Evolutionary conservation across 805 yeast genomes (phyloP).

Genomic region (Metschnikowia corniflorae): DNA sequence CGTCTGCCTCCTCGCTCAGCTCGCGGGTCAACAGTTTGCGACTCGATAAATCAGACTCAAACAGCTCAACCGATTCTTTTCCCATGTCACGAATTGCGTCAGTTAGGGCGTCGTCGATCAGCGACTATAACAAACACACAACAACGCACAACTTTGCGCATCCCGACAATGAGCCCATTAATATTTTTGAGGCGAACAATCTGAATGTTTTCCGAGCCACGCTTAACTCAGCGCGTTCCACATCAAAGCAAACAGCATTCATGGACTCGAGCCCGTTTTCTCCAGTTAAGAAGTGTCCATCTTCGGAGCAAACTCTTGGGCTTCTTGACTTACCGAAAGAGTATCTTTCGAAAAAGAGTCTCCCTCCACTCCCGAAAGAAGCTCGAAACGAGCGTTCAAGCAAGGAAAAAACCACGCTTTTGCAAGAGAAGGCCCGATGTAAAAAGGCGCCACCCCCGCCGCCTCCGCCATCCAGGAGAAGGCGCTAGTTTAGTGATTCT

Average conservation of each 20-base stretch:
- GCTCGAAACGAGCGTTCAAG: background rate
- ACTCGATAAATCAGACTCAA: conserved; percentile 1
- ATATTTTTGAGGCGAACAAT: conserved; percentile 23
- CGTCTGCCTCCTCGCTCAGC: conserved; percentile 9
- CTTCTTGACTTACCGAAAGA: conserved; percentile 35
- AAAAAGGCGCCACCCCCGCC: conserved; percentile 43
- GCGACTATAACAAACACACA: conserved; percentile 36
- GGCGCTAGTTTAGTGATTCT: conserved; percentile 2
- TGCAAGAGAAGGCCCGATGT: conserved; percentile 25
- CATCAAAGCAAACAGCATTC: background rate
- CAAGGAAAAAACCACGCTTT: conserved; percentile 2
- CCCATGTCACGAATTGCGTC: conserved; percentile 25
- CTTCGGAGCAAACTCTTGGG: conserved; percentile 9
- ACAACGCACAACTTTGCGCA: conserved; percentile 24
- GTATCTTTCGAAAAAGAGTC: conserved; percentile 23
- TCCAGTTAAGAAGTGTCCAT: conserved; percentile 4
- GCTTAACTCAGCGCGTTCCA: background rate
- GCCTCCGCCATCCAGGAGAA: conserved; percentile 21
- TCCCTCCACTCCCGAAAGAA: conserved; percentile 20
- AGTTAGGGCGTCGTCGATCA: conserved; percentile 30
- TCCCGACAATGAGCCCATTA: background rate
- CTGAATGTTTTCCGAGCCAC: conserved; percentile 25
- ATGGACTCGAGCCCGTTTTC: background rate
- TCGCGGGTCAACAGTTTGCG: conserved; percentile 1
- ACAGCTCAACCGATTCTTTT: conserved; percentile 14